These are phyloP conservation scores for Chytridium lagenaria DNA, from an alignment of 371 early-diverging fungal species.

Conservation along the genomic window DNA sequence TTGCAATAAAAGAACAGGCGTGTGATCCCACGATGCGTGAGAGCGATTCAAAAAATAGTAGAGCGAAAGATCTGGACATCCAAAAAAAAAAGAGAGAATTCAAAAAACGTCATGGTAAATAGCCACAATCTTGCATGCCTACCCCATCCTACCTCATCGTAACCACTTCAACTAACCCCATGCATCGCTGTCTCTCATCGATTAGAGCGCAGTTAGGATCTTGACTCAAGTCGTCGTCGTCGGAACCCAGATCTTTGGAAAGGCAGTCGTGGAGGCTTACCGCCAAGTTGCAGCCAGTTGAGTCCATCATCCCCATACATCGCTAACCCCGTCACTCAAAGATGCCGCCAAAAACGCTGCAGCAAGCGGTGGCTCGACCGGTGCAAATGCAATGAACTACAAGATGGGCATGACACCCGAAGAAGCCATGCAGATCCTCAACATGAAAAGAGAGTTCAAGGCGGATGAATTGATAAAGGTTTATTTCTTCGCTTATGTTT, in stretches of 20 bases:
- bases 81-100: too few species aligned
- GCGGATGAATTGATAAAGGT: conserved; percentile 75
- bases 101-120: too few species aligned
- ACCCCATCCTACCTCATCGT: background rate
- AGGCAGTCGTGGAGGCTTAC: conserved; percentile 94
- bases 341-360: conserved; percentile 65
- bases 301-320: conserved; percentile 36
- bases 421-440: conserved; percentile 92
- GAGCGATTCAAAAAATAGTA: too few species aligned
- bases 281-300: conserved; percentile 89
- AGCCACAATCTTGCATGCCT: too few species aligned
- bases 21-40: too few species aligned
- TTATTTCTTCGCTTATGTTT: too few species aligned
- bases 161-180: too few species aligned
- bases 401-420: conserved; percentile 88
- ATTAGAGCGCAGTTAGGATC: conserved; percentile 48
- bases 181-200: too few species aligned
- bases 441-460: conserved; percentile 77
- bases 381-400: conserved; percentile 75
- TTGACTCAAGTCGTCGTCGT: conserved; percentile 87
- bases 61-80: too few species aligned
- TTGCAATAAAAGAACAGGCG: too few species aligned
- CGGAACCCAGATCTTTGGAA: conserved; percentile 85
- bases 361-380: conserved; percentile 37
- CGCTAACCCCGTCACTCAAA: too few species aligned